These are phyloP conservation scores for Talaromyces sp. DNA, from an alignment of 2,329 filamentous ascomycete species.

Conservation along the genomic window DNA sequence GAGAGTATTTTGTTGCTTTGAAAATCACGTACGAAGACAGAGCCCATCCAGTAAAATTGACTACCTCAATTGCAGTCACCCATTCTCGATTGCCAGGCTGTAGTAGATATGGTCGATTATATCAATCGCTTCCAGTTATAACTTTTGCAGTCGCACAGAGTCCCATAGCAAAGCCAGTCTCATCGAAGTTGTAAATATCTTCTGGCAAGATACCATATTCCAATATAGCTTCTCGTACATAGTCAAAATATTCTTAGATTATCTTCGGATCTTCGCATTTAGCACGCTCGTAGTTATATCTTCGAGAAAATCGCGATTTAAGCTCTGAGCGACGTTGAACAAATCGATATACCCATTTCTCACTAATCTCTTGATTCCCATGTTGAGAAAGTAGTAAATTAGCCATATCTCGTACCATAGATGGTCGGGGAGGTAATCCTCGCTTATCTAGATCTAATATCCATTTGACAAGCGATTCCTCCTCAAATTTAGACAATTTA, in stretches of 20 bases:
- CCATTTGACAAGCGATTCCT: too few relatives aligned
- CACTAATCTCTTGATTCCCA: neutral
- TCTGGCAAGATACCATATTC: neutral
- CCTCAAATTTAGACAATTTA: too few relatives aligned
- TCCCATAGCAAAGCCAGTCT: conserved; percentile 5
- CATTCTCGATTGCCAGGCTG: conserved; percentile 14
- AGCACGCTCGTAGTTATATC: conserved; percentile 1
- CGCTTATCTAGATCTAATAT: too few relatives aligned
- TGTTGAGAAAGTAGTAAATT: neutral
- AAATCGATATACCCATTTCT: neutral
- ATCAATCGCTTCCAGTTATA: conserved; percentile 3
- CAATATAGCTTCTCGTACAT: neutral
- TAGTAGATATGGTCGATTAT: neutral
- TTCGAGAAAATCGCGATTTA: neutral
- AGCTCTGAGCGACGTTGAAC: neutral
- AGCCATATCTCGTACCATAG: neutral
- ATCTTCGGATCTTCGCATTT: conserved; percentile 2
- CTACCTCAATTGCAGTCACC: conserved; percentile 9
- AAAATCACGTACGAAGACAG: conserved; percentile 11
- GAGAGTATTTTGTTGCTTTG: conserved; percentile 6
- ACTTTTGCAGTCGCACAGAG: neutral
- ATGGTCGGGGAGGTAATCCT: too few relatives aligned
- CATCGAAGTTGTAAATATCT: conserved; percentile 7
- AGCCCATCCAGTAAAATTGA: conserved; percentile 3
- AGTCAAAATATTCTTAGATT: conserved; percentile 8